Evolutionary conservation across 1,139 yeast species (phyloP), one percentile per base, ranked within the genome.

Genomic region (Scheffersomyces cryptocercus): DNA sequence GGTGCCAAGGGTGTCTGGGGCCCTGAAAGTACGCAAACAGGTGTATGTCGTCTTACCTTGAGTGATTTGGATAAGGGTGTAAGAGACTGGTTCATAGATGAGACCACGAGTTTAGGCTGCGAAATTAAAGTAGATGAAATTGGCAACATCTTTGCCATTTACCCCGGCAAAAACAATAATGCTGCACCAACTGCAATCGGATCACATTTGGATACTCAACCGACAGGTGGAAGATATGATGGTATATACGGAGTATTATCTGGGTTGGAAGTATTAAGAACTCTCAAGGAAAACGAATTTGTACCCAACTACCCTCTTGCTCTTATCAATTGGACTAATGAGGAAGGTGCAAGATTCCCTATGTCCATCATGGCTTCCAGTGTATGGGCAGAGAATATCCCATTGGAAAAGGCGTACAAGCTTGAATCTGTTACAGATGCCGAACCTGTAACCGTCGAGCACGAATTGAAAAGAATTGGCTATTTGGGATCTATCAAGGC

Each of bases 281-380:
- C 89, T 3, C 62, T 84, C 54, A 79, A 81, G 47, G 88, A 81
- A 11, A 79, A 82, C 59, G 64, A 72, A 34, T 73, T 65, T 52
- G 68, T 68, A 13, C 88, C 91, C 11, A 74, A 82, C 43, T 84
- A 73, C 48, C 90, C 89, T 10, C 75, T 85, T 43, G 83, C 85
- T 4, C 73, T 82, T 7, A 72, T 84, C 37, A 72, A 81, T 56
- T 85, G 91, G 91, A 82, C 85, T 55, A 85, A 85, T 56, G 91
- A 85, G 59, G 91, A 85, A 67, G 91, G 91, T 37, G 89, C 90
- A 0, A 65, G 91, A 40, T 85, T 84, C 56, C 87, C 90, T 5
- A 71, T 77, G 63, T 75, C 85, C 35, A 74, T 82, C 62, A 81
- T 84, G 75, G 77, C 85, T 0, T 78, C 85, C 8, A 75, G 82